Evolutionary conservation across 306 rosid species (phyloP).

Genomic region (Glycine tomentella): DNA sequence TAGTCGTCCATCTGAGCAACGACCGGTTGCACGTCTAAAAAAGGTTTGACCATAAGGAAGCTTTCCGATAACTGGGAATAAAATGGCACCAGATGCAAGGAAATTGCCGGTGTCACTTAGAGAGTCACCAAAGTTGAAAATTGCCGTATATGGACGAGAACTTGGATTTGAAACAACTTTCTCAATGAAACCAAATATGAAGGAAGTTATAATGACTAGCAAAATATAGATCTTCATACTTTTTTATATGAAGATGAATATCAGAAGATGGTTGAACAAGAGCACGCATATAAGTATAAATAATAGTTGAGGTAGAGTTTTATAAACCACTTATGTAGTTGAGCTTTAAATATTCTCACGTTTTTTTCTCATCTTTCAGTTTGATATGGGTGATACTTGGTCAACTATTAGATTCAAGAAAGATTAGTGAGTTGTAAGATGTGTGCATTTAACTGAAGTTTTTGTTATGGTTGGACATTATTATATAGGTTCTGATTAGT

Average conservation of each 20-base stretch:
- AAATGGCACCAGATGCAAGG: conserved; percentile 59
- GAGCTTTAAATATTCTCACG: conserved; percentile 38
- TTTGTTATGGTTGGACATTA: neutral
- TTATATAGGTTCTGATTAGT: neutral
- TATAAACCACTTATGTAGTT: conserved; percentile 38
- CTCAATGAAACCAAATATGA: conserved; percentile 31
- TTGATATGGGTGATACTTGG: conserved; percentile 15
- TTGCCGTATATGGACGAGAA: conserved; percentile 53
- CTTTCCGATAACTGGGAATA: conserved; percentile 61
- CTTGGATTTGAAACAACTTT: conserved; percentile 40
- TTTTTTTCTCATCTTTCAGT: conserved; percentile 8
- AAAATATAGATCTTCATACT: conserved; percentile 45
- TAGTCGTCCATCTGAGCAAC: conserved; percentile 78
- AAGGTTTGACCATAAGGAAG: conserved; percentile 81
- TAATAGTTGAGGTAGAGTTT: neutral
- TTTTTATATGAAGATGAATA: neutral
- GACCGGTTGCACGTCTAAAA: conserved; percentile 71
- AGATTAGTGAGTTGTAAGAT: conserved; percentile 2
- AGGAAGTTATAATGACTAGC: conserved; percentile 15
- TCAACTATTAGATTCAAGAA: neutral
- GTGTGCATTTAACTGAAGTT: neutral
- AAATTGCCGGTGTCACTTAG: conserved; percentile 82
- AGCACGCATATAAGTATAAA: neutral
- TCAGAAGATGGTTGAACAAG: neutral
- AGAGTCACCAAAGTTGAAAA: conserved; percentile 84